Conservation (phyloP, 805 yeast species). For the Barnettozyma populi region DNA sequence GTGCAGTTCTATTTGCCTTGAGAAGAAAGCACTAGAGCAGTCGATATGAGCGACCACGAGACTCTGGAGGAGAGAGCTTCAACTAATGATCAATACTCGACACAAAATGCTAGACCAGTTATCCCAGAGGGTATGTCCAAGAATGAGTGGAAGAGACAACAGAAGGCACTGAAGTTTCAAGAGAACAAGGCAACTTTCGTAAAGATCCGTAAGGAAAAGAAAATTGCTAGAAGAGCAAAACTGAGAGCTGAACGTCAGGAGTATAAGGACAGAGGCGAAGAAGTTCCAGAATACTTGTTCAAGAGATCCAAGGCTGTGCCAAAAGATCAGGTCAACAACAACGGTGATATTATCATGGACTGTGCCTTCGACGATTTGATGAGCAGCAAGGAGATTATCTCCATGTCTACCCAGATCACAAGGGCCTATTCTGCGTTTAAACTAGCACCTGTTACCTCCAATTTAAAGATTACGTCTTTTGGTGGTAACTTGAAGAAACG, state of each 20-base stretch:
- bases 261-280: conserved; percentile 34
- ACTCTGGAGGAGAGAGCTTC: not conserved
- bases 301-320: conserved; percentile 32
- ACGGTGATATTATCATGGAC: conserved; percentile 63
- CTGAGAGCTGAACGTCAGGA: conserved; percentile 35
- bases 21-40: not conserved
- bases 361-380: conserved; percentile 89
- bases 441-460: conserved; percentile 50
- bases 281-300: conserved; percentile 33
- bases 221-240: conserved; percentile 37
- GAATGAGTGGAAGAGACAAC: conserved; percentile 73
- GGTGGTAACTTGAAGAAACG: conserved; percentile 59
- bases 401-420: conserved; percentile 75
- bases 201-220: conserved; percentile 48
- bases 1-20: not conserved
- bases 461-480: conserved; percentile 59
- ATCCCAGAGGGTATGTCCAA: conserved; percentile 88
- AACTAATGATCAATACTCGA: conserved; percentile 1
- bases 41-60: not conserved
- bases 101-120: conserved; percentile 15
- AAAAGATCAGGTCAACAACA: conserved; percentile 42
- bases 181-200: conserved; percentile 58
- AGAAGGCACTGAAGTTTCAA: conserved; percentile 54
- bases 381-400: conserved; percentile 65
- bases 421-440: conserved; percentile 78